Evolutionary conservation across 106 monocot genomes (phyloP).

Genomic region (Narthecium ossifragum): DNA sequence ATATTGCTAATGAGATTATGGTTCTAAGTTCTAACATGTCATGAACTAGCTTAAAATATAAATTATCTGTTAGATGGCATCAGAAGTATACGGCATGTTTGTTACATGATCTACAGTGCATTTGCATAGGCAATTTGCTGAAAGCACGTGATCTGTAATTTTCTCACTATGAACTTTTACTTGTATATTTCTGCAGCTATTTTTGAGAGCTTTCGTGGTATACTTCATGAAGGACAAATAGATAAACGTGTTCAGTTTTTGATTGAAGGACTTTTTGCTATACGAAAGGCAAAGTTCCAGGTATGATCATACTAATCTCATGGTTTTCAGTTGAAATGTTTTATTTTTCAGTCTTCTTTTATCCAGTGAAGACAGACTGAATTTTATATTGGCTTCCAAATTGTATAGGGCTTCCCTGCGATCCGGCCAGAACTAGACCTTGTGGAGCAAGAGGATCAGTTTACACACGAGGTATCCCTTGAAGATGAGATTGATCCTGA

Average conservation of each 20-base stretch:
- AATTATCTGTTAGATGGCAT: too few species aligned
- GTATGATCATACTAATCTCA: slow-evolving; percentile 26
- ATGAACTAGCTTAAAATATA: too few species aligned
- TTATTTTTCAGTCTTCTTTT: background rate
- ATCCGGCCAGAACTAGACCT: slow-evolving; percentile 74
- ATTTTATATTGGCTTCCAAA: background rate
- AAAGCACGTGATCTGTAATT: too few species aligned
- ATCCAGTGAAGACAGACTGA: background rate
- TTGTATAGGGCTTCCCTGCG: slow-evolving; percentile 74
- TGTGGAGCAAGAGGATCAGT: slow-evolving; percentile 86
- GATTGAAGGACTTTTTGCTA: slow-evolving; percentile 97
- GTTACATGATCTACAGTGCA: too few species aligned
- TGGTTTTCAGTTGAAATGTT: background rate
- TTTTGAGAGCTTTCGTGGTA: slow-evolving; percentile 94
- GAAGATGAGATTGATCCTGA: slow-evolving; percentile 87
- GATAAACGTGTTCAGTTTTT: slow-evolving; percentile 92
- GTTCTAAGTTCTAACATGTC: too few species aligned
- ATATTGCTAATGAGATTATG: too few species aligned
- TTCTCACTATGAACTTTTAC: too few species aligned
- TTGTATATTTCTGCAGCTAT: slow-evolving; percentile 44
- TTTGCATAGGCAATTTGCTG: too few species aligned
- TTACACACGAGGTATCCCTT: slow-evolving; percentile 77
- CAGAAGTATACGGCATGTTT: too few species aligned
- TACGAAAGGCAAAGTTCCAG: slow-evolving; percentile 91
- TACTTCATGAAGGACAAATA: slow-evolving; percentile 95